Conservation (phyloP, 805 yeast genomes). For the Kodamaea fukazawae region DNA sequence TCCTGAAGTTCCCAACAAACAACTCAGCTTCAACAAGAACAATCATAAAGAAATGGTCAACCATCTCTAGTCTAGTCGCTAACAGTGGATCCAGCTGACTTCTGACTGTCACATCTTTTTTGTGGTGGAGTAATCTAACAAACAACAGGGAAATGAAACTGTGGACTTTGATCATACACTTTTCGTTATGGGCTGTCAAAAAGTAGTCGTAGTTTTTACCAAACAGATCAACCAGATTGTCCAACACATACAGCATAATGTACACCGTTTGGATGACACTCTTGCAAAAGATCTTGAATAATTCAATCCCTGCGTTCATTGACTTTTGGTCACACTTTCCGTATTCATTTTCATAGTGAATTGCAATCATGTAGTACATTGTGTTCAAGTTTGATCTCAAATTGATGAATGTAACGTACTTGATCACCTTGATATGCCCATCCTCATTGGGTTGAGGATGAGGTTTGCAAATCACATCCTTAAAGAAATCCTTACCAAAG, state of each 20-base stretch:
- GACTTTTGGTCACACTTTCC: constrained; percentile 27
- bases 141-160: constrained; percentile 38
- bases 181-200: constrained; percentile 36
- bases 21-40: constrained; percentile 39
- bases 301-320: constrained; percentile 39
- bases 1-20: constrained; percentile 42
- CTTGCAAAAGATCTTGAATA: constrained; percentile 40
- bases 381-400: constrained; percentile 40
- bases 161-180: constrained; percentile 41
- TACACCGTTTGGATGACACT: constrained; percentile 42
- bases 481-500: constrained; percentile 43
- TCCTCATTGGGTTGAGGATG: constrained; percentile 26
- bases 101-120: constrained; percentile 27
- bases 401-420: constrained; percentile 34
- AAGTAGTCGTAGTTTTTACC: constrained; percentile 39
- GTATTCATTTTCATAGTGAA: constrained; percentile 37
- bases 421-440: constrained; percentile 32
- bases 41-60: constrained; percentile 30
- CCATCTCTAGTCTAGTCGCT: constrained; percentile 27
- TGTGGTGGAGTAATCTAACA: constrained; percentile 38
- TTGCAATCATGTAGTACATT: constrained; percentile 39
- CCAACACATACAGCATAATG: constrained; percentile 42
- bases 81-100: constrained; percentile 13
- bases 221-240: constrained; percentile 40
- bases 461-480: constrained; percentile 35